Base-by-base conservation (phyloP, 2,329 filamentous ascomycete genomes). In the Septoria petroselini region DNA sequence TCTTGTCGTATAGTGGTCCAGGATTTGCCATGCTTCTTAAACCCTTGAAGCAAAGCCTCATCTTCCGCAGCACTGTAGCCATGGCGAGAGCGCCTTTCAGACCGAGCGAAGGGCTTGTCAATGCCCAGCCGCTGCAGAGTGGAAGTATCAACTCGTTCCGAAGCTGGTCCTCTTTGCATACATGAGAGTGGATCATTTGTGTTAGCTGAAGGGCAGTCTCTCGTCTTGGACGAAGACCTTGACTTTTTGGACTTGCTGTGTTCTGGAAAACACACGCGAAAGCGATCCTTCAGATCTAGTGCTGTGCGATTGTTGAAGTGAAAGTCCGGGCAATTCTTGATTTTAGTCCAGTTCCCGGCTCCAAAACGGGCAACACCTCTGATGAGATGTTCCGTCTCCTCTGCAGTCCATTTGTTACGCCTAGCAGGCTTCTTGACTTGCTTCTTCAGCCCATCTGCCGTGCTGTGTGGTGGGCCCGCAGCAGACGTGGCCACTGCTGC, bases 291-390 rank as follows among this genome's bases (percentile, higher is more conserved):
- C 40, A 85, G 64, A 58, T 84, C 82, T 18, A 81, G 75, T 7
- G 80, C 76, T n/a, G 75, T 82, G 21, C 82, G 72, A 8, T 75
- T 71, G 52, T 80, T 73, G 61, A 85, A 84, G 2, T 68, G 69
- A 50, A 80, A 77, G 27, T 81, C 77, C 12, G 76, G 65, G 55
- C 79, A 76, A 2, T 77, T 71, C 19, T 83, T 63, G 14, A 85
- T 84, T 55, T 76, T 76, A 48, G 81, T 84, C 82, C 82, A 85
- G 54, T 75, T 82, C 2, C 82, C 82, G 52, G 83, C 79, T 1
- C 81, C 82, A 58, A 79, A 82, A 54, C 74, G 77, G 30, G 76
- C 73, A 7, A 83, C 81, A 0, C 82, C 82, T 49, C 74, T 70
- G 9, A 84, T 68, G 19, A 85, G 64, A 55, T 78, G 72, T 21